A percentile compares a stretch with the other conserved stretches of the same genome.
Evolutionary conservation across 306 rosid genomes (phyloP).

Genomic region (Malus sylvestris): DNA sequence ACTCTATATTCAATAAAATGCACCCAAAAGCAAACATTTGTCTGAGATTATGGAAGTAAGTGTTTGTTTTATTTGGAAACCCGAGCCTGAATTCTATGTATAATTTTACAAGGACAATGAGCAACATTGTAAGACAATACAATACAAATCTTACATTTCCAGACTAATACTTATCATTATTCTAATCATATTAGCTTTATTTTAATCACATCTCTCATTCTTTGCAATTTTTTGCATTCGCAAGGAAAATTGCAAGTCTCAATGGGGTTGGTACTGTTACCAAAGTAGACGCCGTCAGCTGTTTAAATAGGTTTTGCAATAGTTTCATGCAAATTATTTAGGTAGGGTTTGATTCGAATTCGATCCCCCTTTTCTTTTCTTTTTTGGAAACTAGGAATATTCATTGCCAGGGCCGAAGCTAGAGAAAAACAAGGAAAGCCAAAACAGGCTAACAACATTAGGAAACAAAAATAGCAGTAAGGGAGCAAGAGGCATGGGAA

Average conservation of each 20-base stretch:
- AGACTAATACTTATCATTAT: background rate
- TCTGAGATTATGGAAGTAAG: conserved; percentile 2
- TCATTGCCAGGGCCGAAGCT: no score
- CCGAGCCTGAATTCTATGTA: background rate
- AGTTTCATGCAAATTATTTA: background rate
- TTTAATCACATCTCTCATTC: background rate
- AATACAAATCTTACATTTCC: background rate
- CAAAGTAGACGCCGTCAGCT: conserved; percentile 12
- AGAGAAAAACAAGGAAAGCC: no score
- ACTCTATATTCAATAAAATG: background rate
- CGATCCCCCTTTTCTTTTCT: no score
- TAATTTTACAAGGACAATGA: background rate
- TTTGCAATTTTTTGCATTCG: background rate
- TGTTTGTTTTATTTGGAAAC: conserved; percentile 4
- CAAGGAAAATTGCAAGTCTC: background rate
- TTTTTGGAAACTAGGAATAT: no score
- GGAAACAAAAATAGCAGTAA: no score
- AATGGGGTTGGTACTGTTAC: background rate
- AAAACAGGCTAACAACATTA: no score
- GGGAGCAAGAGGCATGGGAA: no score
- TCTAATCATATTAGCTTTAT: background rate
- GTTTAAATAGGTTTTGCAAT: background rate
- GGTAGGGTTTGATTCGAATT: no score
- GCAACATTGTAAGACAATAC: background rate
- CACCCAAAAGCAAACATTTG: conserved; percentile 8